Base-by-base conservation (phyloP, 2,329 filamentous ascomycete species). In the Colletotrichum sp. region DNA sequence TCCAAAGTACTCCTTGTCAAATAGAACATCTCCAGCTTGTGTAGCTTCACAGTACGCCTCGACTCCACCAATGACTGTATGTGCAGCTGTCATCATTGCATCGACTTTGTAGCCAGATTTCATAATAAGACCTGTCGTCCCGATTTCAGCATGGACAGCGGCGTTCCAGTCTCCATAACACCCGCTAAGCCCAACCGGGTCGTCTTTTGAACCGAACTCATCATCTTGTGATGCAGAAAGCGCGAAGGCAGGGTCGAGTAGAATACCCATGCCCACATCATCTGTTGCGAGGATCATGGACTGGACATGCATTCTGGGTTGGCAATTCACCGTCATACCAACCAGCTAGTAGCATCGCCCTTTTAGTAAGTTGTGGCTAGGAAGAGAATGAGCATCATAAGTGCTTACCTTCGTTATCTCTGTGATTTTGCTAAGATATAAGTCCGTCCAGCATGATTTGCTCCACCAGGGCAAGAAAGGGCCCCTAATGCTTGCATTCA, bases 211-310 rank as follows among this genome's bases (percentile, higher is more conserved):
- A n/a, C 82, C 83, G 28, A 78, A 83, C 39, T 74, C 71, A 39
- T 81, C 81, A 24, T 77, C 71, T 10, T 75, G 70, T 9, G 75
- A 74, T 12, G 65, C 59, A n/a, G 79, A 76, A 7, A 72, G 43
- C 6, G 78, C 79, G 7, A 78, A 72, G 2, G 78, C 76, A 10
- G 81, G 81, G 78, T 84, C 79, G 34, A 86, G 82, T 1, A 86
- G 78, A 32, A 84, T 74, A 18, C 77, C 73, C 78, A 86, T 84
- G 77, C 85, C 85, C 18, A 81, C 76, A 28, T 78, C 69, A 78
- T 86, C 84, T 8, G 85, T 86, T 9, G 84, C 83, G 74, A 81
- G 82, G 59, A 86, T 80, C 81, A 83, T 84, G 64, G 83, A 82
- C 75, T 85, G 83, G 7, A 85, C 74, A 72, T 85, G 84, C 30